phyloP scores from a whole-genome alignment of 768 basidiomycete genomes.

The Tulasnella sp. region DNA sequence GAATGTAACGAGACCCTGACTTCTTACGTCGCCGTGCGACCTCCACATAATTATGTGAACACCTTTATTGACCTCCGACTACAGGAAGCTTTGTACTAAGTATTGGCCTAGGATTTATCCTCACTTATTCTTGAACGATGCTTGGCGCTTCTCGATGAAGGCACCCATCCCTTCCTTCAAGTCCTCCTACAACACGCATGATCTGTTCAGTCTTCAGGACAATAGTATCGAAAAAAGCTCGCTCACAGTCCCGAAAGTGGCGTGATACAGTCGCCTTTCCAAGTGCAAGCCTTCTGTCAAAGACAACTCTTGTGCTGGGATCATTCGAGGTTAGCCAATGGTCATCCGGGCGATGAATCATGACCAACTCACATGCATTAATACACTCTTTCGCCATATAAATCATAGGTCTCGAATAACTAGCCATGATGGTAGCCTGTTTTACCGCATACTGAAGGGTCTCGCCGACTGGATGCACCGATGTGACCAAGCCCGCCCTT shows the following conservation, averaged over 20 bases:
- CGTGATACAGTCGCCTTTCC: constrained; percentile 83
- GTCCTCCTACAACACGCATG: neutral
- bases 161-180: constrained; percentile 70
- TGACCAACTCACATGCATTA: constrained; percentile 54
- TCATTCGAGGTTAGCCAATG: constrained; percentile 4
- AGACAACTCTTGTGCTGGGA: constrained; percentile 62
- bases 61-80: too few species aligned
- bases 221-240: neutral
- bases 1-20: neutral
- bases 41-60: too few species aligned
- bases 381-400: constrained; percentile 69
- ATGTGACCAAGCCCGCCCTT: constrained; percentile 77
- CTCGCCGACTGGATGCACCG: constrained; percentile 51
- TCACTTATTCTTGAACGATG: constrained; percentile 61
- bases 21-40: too few species aligned
- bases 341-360: neutral
- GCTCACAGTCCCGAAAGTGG: constrained; percentile 75
- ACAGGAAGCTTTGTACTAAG: too few species aligned
- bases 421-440: constrained; percentile 79
- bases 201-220: constrained; percentile 9
- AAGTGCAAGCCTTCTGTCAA: constrained; percentile 74
- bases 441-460: constrained; percentile 71
- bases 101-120: too few species aligned
- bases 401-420: constrained; percentile 19
- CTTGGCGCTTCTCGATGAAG: constrained; percentile 85